Conservation (phyloP, 2,329 filamentous ascomycete genomes). For the Pseudopithomyces chartarum region DNA sequence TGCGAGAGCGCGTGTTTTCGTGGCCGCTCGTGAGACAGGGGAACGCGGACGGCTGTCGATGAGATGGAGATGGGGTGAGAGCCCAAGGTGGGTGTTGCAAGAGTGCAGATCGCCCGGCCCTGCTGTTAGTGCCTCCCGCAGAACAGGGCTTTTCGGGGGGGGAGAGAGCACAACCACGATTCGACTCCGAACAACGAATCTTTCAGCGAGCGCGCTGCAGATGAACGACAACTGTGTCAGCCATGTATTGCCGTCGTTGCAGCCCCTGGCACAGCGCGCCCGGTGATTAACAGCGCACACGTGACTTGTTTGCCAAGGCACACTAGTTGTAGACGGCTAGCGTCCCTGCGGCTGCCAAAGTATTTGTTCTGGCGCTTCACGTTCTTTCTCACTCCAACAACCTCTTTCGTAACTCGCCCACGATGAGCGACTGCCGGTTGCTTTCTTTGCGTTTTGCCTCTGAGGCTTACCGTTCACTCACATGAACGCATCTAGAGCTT, state of each 20-base stretch:
- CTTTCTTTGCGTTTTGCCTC: not conserved
- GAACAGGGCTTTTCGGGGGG: not conserved
- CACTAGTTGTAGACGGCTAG: not conserved
- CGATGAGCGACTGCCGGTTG: not conserved
- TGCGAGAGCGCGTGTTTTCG: constrained; percentile 27
- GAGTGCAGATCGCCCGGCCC: constrained; percentile 1
- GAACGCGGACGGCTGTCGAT: constrained; percentile 29
- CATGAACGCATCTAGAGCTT: not conserved
- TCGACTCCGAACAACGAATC: not conserved
- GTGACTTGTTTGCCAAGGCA: not conserved
- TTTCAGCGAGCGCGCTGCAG: not conserved
- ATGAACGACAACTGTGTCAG: not conserved
- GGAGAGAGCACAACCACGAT: not conserved
- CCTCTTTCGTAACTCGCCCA: not conserved
- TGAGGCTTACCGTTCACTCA: not conserved
- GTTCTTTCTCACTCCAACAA: not conserved
- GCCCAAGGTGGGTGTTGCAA: constrained; percentile 17
- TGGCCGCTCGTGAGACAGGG: constrained; percentile 31
- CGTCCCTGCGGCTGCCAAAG: not conserved
- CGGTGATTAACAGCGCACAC: constrained; percentile 2
- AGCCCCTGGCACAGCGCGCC: constrained; percentile 1
- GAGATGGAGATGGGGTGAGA: constrained; percentile 24
- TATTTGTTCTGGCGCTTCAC: not conserved
- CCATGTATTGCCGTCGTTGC: not conserved
- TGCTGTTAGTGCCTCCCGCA: not conserved